Evolutionary conservation across 2,329 filamentous ascomycete genomes (phyloP), one percentile per base, ranked within the genome.

Genomic region (Venturia carpophila): DNA sequence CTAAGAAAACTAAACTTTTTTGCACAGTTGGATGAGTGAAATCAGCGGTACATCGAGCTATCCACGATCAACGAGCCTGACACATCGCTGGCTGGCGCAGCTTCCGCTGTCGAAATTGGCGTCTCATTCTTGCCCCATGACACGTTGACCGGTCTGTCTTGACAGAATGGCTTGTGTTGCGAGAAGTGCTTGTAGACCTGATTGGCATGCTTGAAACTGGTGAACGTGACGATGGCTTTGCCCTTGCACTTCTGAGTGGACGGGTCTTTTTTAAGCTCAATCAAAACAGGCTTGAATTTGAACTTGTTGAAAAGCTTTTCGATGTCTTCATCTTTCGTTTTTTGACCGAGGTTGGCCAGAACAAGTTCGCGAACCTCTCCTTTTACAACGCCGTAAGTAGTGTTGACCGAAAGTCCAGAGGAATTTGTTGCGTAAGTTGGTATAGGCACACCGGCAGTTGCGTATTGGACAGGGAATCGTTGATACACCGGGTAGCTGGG

Each of bases 341-440:
- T 41, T 21, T 61, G 58, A 41, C 41, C 19, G 5, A 61, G 21
- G n/a, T 63, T 45, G 5, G 69, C 70, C 42, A 77, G 72, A 67
- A 75, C 75, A 39, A 77, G 72, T 9, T 74, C 74, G 9, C 74
- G 73, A 30, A 72, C 70, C 66, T 77, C 75, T 9, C 74, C 76
- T 37, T 73, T 67, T 24, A 74, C 68, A 19, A 71, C 73, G 10
- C 75, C 74, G n/a, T 71, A 67, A n/a, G 68, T 69, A n/a, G 74
- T 67, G 58, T 76, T 77, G 37, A 77, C 73, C 13, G 73, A 72
- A 56, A 76, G 70, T 2, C 74, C 74, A 37, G 68, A 71, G 19
- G 69, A 69, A 65, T 68, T 75, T 34, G 70, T 68, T 37, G 71
- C 72, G 67, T 75, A 76, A 2, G 71, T 67, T 30, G 71, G 69